Conservation (phyloP, 1,284 basidiomycete species). For the Rhodotorula sp. region DNA sequence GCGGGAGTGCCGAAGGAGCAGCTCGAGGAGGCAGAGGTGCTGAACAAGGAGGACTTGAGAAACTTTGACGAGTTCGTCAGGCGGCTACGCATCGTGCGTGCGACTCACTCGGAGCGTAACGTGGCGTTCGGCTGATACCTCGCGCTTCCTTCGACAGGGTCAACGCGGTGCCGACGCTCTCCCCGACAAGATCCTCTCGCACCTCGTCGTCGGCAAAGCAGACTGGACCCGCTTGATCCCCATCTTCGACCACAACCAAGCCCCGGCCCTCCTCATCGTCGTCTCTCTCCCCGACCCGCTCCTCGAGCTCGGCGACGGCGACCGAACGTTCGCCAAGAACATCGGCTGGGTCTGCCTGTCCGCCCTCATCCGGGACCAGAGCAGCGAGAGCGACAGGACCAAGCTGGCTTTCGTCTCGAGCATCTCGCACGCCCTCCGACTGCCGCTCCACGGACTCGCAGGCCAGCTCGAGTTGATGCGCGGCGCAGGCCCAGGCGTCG, state of each 20-base stretch:
- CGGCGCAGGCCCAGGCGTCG: conserved; percentile 19
- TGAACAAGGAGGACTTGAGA: not conserved
- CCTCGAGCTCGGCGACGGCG: conserved; percentile 21
- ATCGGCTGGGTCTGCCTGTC: conserved; percentile 40
- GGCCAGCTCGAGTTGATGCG: conserved; percentile 40
- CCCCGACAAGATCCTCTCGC: not conserved
- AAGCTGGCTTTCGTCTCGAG: conserved; percentile 45
- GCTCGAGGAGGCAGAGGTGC: not conserved
- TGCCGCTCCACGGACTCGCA: conserved; percentile 45
- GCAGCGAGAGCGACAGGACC: conserved; percentile 42
- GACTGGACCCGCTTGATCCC: conserved; percentile 21
- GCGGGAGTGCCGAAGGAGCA: not conserved
- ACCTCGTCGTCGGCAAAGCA: not conserved
- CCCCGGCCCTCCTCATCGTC: conserved; percentile 40
- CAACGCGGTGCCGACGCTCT: not conserved
- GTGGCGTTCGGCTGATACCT: too few species aligned
- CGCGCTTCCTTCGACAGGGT: too few species aligned
- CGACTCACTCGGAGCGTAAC: too few species aligned
- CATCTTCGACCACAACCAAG: conserved; percentile 35
- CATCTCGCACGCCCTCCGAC: conserved; percentile 45
- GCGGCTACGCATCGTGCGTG: not conserved
- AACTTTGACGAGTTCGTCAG: not conserved
- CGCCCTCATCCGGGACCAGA: conserved; percentile 34
- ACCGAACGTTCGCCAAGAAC: conserved; percentile 35
- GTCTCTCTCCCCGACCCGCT: conserved; percentile 18